Evolutionary conservation across 495 filamentous ascomycete species (phyloP), one percentile per base, ranked within the genome.

Genomic region (Jackrogersella minutella): DNA sequence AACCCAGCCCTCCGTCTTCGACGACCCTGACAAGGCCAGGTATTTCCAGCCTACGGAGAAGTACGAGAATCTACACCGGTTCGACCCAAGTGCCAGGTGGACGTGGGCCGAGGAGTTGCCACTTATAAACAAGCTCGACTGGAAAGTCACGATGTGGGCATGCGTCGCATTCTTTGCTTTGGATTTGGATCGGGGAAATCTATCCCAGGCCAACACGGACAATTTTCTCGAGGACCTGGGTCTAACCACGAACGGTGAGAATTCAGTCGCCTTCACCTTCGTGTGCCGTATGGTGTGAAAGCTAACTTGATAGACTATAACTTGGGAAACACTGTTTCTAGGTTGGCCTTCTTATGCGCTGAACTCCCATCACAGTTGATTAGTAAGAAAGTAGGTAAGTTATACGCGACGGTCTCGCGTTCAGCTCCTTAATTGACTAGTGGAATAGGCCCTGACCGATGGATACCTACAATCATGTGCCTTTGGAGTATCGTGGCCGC

Each of bases 391-490:
- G 49, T 92, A 26, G 76, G 59, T 93, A 43, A 90, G 92, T n/a
- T 0, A 90, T 89, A 0, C 90, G 1, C 10, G 28, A 19, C 11
- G 5, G 1, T 8, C n/a, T 14, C 10, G 2, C 28, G 3, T 17
- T 9, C 2, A 31, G 9, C 10, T 5, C 21, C 16, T n/a, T 10
- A 43, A 16, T 11, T 53, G 14, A 62, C 21, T 34, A 17, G 2
- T n/a, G 0, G 1, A 24, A 36, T 73, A 19, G 92, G 92, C 0
- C 90, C 90, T 0, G 91, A 93, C 68, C 80, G 84, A 26, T 94
- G 91, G 91, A 93, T 96, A 67, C 90, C 91, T 0, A 81, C 91
- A 39, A 90, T 93, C 57, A 93, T 93, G 82, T 79, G 91, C 1
- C 81, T 81, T 2, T 94, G 91, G 91, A 90, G 87, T 70, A 61